A percentile compares a stretch with the other conserved stretches of the same genome.
Evolutionary conservation across 2,329 filamentous ascomycete species (phyloP).

Genomic region (Colletotrichum aenigma): DNA sequence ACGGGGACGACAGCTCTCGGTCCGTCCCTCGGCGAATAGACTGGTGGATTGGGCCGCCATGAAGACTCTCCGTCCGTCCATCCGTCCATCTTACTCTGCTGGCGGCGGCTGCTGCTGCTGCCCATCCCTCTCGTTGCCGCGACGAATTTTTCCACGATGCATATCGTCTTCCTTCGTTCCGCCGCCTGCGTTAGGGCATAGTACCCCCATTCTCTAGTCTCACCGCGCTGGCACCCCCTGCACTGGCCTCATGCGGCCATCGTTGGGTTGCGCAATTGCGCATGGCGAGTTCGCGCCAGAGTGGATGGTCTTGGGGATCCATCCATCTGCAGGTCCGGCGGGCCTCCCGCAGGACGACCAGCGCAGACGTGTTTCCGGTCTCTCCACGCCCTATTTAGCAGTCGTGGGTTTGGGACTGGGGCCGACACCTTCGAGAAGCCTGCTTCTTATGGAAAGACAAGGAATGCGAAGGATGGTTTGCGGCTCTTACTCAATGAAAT

Average conservation of each 20-base stretch:
- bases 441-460: slow-evolving; percentile 1
- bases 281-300: slow-evolving; percentile 1
- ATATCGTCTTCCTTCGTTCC: background rate
- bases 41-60: background rate
- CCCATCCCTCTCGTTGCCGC: background rate
- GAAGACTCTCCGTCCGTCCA: background rate
- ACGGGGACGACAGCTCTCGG: background rate
- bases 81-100: background rate
- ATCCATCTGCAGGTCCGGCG: slow-evolving; percentile 18
- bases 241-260: slow-evolving; percentile 2
- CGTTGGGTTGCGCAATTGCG: slow-evolving; percentile 12
- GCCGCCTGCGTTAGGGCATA: slow-evolving; percentile 4
- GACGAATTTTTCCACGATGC: background rate
- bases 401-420: background rate
- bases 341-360: slow-evolving; percentile 14
- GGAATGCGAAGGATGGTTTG: background rate
- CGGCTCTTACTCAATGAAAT: background rate
- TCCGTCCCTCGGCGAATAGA: background rate
- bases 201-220: background rate
- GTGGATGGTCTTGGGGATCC: background rate
- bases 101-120: background rate
- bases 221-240: background rate
- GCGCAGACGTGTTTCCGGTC: background rate
- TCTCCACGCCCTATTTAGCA: slow-evolving; percentile 1
- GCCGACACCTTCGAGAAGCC: slow-evolving; percentile 7